phyloP scores from a whole-genome alignment of 2,329 filamentous ascomycete genomes.

The Diplocarpon rosae region DNA sequence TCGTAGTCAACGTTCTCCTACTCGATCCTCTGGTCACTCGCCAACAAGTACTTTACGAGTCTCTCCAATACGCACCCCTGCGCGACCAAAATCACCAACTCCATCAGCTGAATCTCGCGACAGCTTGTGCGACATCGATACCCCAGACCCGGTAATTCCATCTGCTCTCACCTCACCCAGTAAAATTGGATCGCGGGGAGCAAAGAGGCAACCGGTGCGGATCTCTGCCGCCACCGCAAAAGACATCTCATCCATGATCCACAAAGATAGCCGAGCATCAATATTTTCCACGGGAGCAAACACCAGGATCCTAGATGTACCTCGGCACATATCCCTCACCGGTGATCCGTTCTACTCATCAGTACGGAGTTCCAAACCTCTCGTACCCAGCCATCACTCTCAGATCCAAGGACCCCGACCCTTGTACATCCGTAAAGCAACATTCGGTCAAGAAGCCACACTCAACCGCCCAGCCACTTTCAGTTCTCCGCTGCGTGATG shows the following conservation, averaged over 20 bases:
- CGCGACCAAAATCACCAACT: conserved; percentile 7
- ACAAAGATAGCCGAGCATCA: conserved; percentile 11
- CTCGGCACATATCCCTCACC: conserved; percentile 8
- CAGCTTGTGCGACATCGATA: conserved; percentile 16
- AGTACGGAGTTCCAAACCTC: conserved; percentile 14
- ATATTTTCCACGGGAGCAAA: conserved; percentile 1
- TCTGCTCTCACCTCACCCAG: conserved; percentile 19
- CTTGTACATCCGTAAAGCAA: conserved; percentile 20
- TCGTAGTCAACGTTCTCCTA: not conserved
- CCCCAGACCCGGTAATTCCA: conserved; percentile 17
- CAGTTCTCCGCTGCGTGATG: conserved; percentile 14
- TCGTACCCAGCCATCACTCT: conserved; percentile 2
- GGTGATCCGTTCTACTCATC: conserved; percentile 20
- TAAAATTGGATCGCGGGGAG: conserved; percentile 9
- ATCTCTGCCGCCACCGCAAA: conserved; percentile 6
- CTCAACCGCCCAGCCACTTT: conserved; percentile 7
- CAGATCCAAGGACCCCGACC: conserved; percentile 11
- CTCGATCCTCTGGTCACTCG: not conserved
- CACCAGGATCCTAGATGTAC: conserved; percentile 1
- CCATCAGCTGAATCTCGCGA: conserved; percentile 17
- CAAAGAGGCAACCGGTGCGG: conserved; percentile 6
- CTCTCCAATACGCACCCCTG: not conserved
- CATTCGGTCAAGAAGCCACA: conserved; percentile 17
- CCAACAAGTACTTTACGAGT: too few relatives aligned
- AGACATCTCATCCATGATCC: conserved; percentile 6